Evolutionary conservation across 768 basidiomycete species (phyloP).

Genomic region (Porphyrellus cyaneotinctus): DNA sequence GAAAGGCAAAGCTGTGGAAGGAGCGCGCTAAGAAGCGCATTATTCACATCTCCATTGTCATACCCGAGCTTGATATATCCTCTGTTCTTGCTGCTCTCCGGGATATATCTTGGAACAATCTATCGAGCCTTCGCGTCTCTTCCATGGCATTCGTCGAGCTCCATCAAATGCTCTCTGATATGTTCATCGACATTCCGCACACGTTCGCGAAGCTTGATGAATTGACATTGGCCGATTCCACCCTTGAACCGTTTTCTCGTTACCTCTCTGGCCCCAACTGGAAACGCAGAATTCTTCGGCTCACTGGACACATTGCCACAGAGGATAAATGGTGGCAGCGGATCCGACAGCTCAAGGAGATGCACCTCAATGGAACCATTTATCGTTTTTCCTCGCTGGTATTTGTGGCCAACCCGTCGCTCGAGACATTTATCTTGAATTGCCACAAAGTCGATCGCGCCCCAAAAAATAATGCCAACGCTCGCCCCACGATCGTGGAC

Average conservation of each 20-base stretch:
- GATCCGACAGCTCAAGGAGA: constrained; percentile 21
- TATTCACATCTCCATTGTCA: constrained; percentile 21
- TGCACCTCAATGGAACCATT: constrained; percentile 7
- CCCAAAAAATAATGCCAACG: not conserved
- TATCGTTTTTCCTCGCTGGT: constrained; percentile 1
- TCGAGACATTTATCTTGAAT: constrained; percentile 23
- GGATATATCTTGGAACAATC: constrained; percentile 22
- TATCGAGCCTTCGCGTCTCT: constrained; percentile 21
- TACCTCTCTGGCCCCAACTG: constrained; percentile 17
- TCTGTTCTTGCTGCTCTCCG: constrained; percentile 17
- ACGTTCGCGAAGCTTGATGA: constrained; percentile 36
- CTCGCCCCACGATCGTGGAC: constrained; percentile 17
- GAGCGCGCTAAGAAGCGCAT: constrained; percentile 53
- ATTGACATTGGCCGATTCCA: constrained; percentile 19
- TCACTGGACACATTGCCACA: constrained; percentile 11
- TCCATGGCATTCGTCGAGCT: constrained; percentile 12
- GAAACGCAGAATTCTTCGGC: constrained; percentile 24
- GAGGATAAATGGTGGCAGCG: constrained; percentile 17
- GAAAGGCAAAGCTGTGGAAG: constrained; percentile 57
- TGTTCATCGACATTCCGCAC: constrained; percentile 21
- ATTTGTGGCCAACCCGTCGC: constrained; percentile 20
- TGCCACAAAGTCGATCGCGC: not conserved
- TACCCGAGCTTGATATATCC: constrained; percentile 16
- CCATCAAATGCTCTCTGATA: constrained; percentile 28
- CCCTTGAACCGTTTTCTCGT: not conserved